These are phyloP conservation scores for Xylaria sp. DNA, from an alignment of 2,329 filamentous ascomycete species.

Conservation along the genomic window DNA sequence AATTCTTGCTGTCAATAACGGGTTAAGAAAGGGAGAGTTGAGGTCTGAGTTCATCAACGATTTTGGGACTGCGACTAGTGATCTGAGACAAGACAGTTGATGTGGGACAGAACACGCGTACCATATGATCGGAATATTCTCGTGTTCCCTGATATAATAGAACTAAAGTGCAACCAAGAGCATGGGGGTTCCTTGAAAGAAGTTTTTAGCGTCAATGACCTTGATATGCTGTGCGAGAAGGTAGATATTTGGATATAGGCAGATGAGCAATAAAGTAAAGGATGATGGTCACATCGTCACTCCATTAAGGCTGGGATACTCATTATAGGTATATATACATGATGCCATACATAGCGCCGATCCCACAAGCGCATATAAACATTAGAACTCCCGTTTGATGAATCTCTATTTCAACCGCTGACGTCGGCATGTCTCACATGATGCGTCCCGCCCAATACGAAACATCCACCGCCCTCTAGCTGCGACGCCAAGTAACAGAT, in stretches of 20 bases:
- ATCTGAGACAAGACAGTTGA: background rate
- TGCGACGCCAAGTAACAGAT: constrained; percentile 49
- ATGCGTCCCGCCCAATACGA: constrained; percentile 46
- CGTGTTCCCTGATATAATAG: background rate
- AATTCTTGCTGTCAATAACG: background rate
- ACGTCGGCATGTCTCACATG: constrained; percentile 45
- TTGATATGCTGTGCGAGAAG: background rate
- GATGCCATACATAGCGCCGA: background rate
- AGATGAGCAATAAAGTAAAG: background rate
- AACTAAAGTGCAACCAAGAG: background rate
- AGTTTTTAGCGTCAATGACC: no score
- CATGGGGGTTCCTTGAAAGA: background rate
- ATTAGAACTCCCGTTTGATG: background rate
- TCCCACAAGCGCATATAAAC: constrained; percentile 4
- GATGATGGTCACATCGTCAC: background rate
- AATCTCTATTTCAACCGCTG: constrained; percentile 18
- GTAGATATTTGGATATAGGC: background rate
- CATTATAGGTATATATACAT: background rate
- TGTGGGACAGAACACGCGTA: background rate
- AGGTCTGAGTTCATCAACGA: background rate
- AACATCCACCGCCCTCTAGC: constrained; percentile 44
- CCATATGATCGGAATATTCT: background rate
- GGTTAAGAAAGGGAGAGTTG: background rate
- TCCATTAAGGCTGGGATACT: background rate
- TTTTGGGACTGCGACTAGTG: background rate